Evolutionary conservation across 345 rosid species (phyloP), one percentile per base, ranked within the genome.

Genomic region (Theobroma cacao): DNA sequence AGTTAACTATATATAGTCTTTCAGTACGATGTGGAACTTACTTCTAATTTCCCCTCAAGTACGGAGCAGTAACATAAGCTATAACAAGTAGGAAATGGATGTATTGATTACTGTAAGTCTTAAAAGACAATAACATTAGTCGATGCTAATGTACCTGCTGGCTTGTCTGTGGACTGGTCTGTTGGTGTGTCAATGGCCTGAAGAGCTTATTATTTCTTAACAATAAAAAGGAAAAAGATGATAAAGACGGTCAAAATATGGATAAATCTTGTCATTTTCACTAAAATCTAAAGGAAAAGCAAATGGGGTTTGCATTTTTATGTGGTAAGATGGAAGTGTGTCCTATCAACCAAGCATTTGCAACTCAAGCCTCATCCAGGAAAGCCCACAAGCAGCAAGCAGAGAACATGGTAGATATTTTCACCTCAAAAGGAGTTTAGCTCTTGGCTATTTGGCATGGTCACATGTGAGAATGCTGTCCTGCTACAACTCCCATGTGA

Each of bases 301-400:
- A 41, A 28, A 34, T 6, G 45, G 36, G 56, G 28, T 13, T 36
- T 34, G 65, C 50, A 50, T 26, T 28, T 45, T 38, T 34, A 78
- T 69, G 76, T 20, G 56, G 18, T 13, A 8, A 17, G 75, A 74
- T 56, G 82, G 64, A 3, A 2, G 40, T 70, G 87, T 77, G 72
- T 48, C 84, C 89, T 72, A 81, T 73, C 87, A 79, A 80, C 88
- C 88, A 81, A 78, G 79, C 90, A 82, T 33, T 8, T n/a, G 78
- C 73, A 74, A 56, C 50, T 79, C 47, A 59, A 79, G 58, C 47
- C 76, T 60, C 47, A 40, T 64, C 77, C 80, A 80, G 77, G 62
- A 55, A 76, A 52, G 71, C 76, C 76, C 50, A 75, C 76, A 36
- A 52, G 52, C 18, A 62, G n/a, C 78, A 15, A 69, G 22, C 79